Evolutionary conservation across 768 basidiomycete species (phyloP), one percentile per base, ranked within the genome.

Genomic region (Lactarius deliciosus): DNA sequence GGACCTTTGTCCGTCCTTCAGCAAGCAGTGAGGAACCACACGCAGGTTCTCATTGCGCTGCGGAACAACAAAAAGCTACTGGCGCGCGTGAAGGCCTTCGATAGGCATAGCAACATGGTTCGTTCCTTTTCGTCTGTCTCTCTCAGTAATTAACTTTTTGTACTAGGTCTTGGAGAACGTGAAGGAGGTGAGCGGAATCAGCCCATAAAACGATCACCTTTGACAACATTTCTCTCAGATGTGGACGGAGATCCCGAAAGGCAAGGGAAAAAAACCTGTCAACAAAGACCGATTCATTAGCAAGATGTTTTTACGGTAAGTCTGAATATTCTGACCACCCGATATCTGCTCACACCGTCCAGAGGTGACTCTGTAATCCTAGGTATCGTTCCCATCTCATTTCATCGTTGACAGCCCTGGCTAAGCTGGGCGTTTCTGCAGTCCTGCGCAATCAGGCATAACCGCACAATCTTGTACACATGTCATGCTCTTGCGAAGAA

Each of bases 241-340:
- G 96, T 98, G 97, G 97, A 98, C 96, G 25, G 97, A 99, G 77
- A 77, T 89, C 57, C 97, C 97, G 22, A 98, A 98, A 78, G 95
- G 94, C 47, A 98, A 98, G 81, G 94, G 94, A 75, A 98, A 97
- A 82, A 98, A 98, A 75, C 93, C 97, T 8, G 89, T 98, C 64
- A 98, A 98, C 82, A 98, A 98, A 79, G 97, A 98, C 79, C 86
- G 97, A 57, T 99, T 98, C 81, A 96, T 99, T 77, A 96, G 94
- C 77, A 99, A 98, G 81, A 96, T 99, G 94, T 98, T 96, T 79
- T 79, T 98, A 68, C 85, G 94, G 92, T 91, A 73, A 60, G 86
- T 77, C 3, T 38, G 57, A 40, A 55, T 56, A 56, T 47, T 43
- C 65, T 43, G 25, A 47, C 45, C 67, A 36, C 63, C 65, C 11